Evolutionary conservation across 2,329 filamentous ascomycete genomes (phyloP), one percentile per base, ranked within the genome.

Genomic region (Fusarium sp.): DNA sequence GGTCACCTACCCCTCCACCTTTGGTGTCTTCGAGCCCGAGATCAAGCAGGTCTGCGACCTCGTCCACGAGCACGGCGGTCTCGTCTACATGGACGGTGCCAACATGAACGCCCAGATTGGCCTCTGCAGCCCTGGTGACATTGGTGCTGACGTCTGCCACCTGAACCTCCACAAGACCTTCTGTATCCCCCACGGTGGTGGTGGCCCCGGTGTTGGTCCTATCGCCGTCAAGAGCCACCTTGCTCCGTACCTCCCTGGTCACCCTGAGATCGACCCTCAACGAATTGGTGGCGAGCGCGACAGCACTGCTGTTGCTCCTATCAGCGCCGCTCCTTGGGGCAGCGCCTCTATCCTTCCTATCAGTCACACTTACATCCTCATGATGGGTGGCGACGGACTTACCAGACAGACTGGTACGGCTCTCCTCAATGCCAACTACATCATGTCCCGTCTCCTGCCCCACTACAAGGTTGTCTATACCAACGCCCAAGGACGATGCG

Each of bases 61-160:
- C 27, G 92, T 98, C 14, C 94, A 98, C 78, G 77, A 89, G 66
- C 82, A 96, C 72, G 94, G 94, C 41, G 94, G 94, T 13, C 92
- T 96, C 73, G 94, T 98, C n/a, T 98, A 97, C 81, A 97, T 97
- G 94, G 94, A 98, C 72, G 94, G 94, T 38, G 94, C 94, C 66
- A 98, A 97, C 80, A 94, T 97, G 91, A 98, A 97, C 73, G 94
- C 94, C 9, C 94, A 97, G 77, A 97, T 97, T 60, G 94, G 94
- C 9, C 84, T 98, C 11, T 96, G 92, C 81, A 96, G 92, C 4
- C 94, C 94, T 2, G 94, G 94, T 36, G 92, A 96, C 75, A 96
- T 98, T 66, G 94, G 94, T n/a, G 94, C 94, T 25, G 94, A 98
- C 74, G 93, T 97, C 35, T 97, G 94, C 83, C 94, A 98, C 80